Percentiles rank a stretch among this genome's conserved stretches.
Conservation (phyloP, 2,329 filamentous ascomycete species). For the Scytalidium sp. region DNA sequence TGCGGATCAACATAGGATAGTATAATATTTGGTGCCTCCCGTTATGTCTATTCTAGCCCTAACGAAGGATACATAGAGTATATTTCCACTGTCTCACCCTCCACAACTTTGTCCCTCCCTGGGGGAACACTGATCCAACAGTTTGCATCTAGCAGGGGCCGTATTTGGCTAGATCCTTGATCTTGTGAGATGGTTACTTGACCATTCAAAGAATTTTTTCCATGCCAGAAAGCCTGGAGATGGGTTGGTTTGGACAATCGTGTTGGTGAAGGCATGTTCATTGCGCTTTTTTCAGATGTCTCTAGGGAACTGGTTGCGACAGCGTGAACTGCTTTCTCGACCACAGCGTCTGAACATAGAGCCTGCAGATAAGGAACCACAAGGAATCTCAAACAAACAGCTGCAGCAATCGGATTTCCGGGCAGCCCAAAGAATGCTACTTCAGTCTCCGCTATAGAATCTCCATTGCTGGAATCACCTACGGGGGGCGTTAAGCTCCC, state of each 20-base stretch:
- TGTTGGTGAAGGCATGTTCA: constrained; percentile 11
- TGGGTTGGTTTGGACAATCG: constrained; percentile 3
- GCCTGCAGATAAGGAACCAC: constrained; percentile 22
- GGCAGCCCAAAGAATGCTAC: constrained; percentile 26
- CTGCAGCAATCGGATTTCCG: constrained; percentile 25
- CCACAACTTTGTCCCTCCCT: constrained; percentile 8
- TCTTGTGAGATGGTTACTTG: constrained; percentile 15
- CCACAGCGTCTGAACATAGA: constrained; percentile 10
- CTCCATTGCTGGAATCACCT: background rate
- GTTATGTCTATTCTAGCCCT: background rate
- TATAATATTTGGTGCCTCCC: background rate
- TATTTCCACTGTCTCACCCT: constrained; percentile 12
- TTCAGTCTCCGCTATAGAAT: background rate
- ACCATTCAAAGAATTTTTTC: background rate
- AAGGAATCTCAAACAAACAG: constrained; percentile 27
- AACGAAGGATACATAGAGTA: background rate
- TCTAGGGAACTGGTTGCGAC: background rate
- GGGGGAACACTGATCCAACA: constrained; percentile 24
- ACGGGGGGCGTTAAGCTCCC: background rate
- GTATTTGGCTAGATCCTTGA: constrained; percentile 21
- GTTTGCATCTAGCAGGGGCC: constrained; percentile 19
- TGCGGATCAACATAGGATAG: background rate
- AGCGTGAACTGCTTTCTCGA: background rate
- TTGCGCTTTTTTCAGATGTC: background rate
- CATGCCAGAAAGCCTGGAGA: constrained; percentile 5